Percentiles rank a stretch among this genome's conserved stretches.
phyloP scores from a whole-genome alignment of 176 grass and related monocot genomes.

The Cenchrus purpureus region DNA sequence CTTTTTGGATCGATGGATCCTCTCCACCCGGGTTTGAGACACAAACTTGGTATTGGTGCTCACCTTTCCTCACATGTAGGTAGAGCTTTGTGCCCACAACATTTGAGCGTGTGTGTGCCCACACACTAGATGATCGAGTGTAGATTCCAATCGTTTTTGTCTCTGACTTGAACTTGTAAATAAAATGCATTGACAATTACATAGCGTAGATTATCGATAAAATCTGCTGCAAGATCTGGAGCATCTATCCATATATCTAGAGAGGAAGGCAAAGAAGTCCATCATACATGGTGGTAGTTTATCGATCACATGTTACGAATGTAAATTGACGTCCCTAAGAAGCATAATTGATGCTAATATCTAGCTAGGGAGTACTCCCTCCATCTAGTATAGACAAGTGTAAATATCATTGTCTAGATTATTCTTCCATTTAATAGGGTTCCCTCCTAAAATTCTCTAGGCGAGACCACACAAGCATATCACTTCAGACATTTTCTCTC shows the following conservation, averaged over 20 bases:
- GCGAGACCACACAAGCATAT: neutral
- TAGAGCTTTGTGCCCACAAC: neutral
- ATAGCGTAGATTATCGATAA: neutral
- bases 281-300: neutral
- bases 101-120: neutral
- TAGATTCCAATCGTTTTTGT: neutral
- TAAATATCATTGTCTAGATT: neutral
- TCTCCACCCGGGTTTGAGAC: neutral
- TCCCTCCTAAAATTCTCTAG: conserved; percentile 21
- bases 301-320: neutral
- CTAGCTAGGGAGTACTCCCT: too few relatives aligned
- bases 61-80: neutral
- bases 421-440: conserved; percentile 13
- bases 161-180: neutral
- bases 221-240: neutral
- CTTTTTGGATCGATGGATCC: neutral
- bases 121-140: neutral
- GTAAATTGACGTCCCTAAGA: neutral
- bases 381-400: neutral
- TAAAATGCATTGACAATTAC: neutral
- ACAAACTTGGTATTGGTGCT: neutral
- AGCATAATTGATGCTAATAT: neutral
- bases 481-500: neutral
- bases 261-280: neutral
- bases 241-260: neutral